Conservation (phyloP, 495 filamentous ascomycete species). For the Tuber umbilicatum region DNA sequence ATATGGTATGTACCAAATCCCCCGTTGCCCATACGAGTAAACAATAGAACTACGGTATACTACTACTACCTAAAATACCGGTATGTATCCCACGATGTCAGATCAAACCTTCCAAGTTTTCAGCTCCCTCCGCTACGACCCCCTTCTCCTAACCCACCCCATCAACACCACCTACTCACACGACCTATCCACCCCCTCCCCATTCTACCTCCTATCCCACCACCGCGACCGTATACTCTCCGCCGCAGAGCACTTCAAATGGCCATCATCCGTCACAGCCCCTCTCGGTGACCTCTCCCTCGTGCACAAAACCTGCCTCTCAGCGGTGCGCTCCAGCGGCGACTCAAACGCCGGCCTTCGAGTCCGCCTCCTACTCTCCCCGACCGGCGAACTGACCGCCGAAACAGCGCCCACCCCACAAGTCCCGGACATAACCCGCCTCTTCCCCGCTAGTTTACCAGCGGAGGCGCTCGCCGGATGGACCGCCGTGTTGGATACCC, state of each 20-base stretch:
- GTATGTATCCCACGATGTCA: neutral
- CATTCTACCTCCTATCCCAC: slow-evolving; percentile 73
- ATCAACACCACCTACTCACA: slow-evolving; percentile 46
- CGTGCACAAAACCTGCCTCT: slow-evolving; percentile 16
- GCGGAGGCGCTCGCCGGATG: slow-evolving; percentile 39
- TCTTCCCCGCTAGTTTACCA: slow-evolving; percentile 52
- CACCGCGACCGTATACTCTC: slow-evolving; percentile 73
- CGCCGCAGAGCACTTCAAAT: slow-evolving; percentile 65
- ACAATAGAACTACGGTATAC: neutral
- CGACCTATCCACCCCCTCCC: slow-evolving; percentile 17
- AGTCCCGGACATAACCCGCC: slow-evolving; percentile 47
- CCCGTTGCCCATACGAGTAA: neutral
- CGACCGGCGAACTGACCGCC: slow-evolving; percentile 48
- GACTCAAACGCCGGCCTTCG: slow-evolving; percentile 42
- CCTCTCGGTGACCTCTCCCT: slow-evolving; percentile 4
- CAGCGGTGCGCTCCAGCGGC: neutral
- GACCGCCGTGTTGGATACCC: slow-evolving; percentile 54
- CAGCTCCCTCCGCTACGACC: slow-evolving; percentile 59
- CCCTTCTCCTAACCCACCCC: slow-evolving; percentile 48
- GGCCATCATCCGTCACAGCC: slow-evolving; percentile 30
- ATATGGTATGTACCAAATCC: neutral
- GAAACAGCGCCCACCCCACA: slow-evolving; percentile 49
- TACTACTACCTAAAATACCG: neutral
- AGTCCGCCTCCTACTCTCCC: slow-evolving; percentile 52
- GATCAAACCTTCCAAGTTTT: slow-evolving; percentile 27